phyloP scores from a whole-genome alignment of 768 basidiomycete species.

The Mycena galericulata region DNA sequence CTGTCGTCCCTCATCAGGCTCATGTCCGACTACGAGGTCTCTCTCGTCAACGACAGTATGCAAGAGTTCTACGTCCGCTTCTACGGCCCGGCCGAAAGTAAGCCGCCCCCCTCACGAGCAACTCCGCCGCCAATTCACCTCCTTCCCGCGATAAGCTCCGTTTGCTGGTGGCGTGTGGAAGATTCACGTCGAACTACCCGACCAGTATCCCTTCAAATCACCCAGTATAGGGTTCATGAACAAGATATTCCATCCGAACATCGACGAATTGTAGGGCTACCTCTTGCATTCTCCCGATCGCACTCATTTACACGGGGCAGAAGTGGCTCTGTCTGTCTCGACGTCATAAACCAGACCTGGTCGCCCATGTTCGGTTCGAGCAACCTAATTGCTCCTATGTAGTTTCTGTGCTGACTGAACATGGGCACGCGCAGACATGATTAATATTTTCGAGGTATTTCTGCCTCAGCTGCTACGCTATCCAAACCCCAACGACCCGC shows the following conservation, averaged over 20 bases:
- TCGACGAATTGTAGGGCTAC: conserved; percentile 92
- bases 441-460: conserved; percentile 99
- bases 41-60: conserved; percentile 97
- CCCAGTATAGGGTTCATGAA: conserved; percentile 99
- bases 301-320: conserved; percentile 53
- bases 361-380: conserved; percentile 98
- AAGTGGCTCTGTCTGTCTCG: conserved; percentile 97
- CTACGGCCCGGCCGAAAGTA: conserved; percentile 94
- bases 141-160: conserved; percentile 70
- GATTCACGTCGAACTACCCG: conserved; percentile 98
- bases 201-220: conserved; percentile 99
- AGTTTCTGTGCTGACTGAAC: conserved; percentile 15
- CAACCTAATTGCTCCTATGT: background rate
- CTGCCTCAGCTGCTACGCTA: conserved; percentile 96
- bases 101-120: conserved; percentile 45
- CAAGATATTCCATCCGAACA: conserved; percentile 99
- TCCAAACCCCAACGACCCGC: conserved; percentile 97
- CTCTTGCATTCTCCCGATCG: conserved; percentile 4
- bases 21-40: conserved; percentile 99
- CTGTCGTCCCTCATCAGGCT: conserved; percentile 62
- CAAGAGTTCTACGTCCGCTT: conserved; percentile 99
- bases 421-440: conserved; percentile 90
- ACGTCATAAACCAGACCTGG: conserved; percentile 99
- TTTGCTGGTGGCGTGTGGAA: conserved; percentile 99
- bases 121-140: background rate